Percentiles rank a stretch among this genome's conserved stretches.
phyloP scores from a whole-genome alignment of 1,139 yeast genomes.

The Sugiyamaella xylanicola region DNA sequence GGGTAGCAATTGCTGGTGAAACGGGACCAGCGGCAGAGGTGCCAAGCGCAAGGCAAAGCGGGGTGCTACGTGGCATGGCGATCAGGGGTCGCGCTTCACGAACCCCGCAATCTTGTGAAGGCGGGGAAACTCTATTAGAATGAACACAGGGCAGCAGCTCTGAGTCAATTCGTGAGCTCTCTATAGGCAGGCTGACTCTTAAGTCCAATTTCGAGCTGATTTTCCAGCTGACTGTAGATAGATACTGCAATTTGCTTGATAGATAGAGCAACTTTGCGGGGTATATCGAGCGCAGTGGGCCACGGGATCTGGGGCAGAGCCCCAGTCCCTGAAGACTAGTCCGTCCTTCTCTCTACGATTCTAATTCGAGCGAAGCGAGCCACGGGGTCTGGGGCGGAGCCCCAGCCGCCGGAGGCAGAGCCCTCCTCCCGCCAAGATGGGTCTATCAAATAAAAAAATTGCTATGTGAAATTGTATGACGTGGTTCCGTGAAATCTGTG shows the following conservation, averaged over 20 bases:
- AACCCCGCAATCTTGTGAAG: background rate
- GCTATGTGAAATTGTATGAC: too few relatives aligned
- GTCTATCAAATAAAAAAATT: background rate
- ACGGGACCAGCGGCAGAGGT: background rate
- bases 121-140: background rate
- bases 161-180: background rate
- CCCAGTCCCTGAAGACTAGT: background rate
- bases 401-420: background rate
- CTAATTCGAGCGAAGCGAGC: background rate
- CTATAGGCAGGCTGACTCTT: too few relatives aligned
- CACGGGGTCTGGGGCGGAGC: background rate
- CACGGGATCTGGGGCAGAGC: background rate
- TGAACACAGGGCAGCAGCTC: background rate
- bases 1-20: background rate
- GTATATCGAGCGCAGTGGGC: background rate
- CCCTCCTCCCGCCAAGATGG: too few relatives aligned
- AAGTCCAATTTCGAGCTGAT: too few relatives aligned
- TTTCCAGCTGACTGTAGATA: too few relatives aligned
- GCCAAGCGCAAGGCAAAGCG: background rate
- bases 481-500: too few relatives aligned
- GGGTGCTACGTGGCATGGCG: background rate
- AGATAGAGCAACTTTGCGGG: too few relatives aligned
- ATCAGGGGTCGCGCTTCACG: background rate
- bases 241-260: too few relatives aligned
- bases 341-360: background rate